Percentiles rank a stretch among this genome's conserved stretches.
These are phyloP conservation scores for Grosmannia serpens DNA, from an alignment of 2,329 filamentous ascomycete species.

Conservation along the genomic window DNA sequence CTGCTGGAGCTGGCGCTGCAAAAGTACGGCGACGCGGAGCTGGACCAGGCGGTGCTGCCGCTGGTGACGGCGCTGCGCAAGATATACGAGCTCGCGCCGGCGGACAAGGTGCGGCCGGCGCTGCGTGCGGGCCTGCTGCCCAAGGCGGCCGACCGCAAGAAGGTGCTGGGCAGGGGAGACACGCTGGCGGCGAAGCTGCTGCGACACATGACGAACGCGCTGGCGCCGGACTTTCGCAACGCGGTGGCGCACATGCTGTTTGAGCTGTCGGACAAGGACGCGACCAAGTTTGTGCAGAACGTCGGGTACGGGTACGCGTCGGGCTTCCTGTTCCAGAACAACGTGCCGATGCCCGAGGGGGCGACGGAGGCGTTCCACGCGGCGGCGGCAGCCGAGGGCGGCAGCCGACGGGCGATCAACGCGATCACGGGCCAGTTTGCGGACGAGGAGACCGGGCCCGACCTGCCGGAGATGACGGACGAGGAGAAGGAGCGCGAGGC, in stretches of 20 bases:
- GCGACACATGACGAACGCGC: conserved; percentile 62
- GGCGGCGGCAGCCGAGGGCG: conserved; percentile 4
- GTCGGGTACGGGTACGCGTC: conserved; percentile 92
- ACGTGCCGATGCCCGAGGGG: conserved; percentile 61
- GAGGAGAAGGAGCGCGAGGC: conserved; percentile 91
- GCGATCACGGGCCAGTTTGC: conserved; percentile 79
- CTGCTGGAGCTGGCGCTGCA: conserved; percentile 58
- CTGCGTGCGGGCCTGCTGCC: conserved; percentile 65
- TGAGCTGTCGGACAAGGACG: conserved; percentile 72
- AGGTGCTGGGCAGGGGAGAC: conserved; percentile 64
- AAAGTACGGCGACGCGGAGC: conserved; percentile 52
- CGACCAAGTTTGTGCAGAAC: conserved; percentile 72
- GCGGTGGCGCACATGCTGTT: conserved; percentile 73
- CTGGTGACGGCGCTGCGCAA: conserved; percentile 63
- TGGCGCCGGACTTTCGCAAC: conserved; percentile 60
- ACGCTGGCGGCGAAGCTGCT: conserved; percentile 68
- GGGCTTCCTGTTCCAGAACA: conserved; percentile 77
- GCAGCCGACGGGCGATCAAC: conserved; percentile 41
- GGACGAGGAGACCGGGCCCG: conserved; percentile 50
- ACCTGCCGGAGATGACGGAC: conserved; percentile 65
- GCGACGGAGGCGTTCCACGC: conserved; percentile 15
- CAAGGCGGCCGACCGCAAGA: conserved; percentile 60
- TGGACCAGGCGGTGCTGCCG: conserved; percentile 61
- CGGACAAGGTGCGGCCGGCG: conserved; percentile 41
- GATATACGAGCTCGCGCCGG: conserved; percentile 57